phyloP scores from a whole-genome alignment of 2,329 filamentous ascomycete genomes.

The Xylaria sp. region DNA sequence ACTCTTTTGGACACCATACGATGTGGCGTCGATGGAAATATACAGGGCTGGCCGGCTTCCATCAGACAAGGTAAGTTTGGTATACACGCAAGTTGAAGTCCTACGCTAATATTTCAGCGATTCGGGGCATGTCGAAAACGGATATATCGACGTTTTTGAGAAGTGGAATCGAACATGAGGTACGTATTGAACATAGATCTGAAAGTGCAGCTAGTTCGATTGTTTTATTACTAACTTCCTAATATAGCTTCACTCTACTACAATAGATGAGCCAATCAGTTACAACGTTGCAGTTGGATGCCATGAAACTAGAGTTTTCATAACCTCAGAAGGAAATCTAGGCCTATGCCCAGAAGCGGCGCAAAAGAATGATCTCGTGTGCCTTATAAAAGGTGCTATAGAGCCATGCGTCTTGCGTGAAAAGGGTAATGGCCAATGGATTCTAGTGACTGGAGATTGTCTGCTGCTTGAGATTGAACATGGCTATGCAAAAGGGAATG shows the following conservation, averaged over 20 bases:
- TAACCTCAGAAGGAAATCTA: not conserved
- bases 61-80: not conserved
- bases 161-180: not conserved
- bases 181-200: not conserved
- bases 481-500: too few species aligned
- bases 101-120: not conserved
- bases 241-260: not conserved
- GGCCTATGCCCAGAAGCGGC: not conserved
- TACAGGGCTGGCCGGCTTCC: not conserved
- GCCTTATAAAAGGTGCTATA: conserved; percentile 13
- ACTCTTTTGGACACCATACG: not conserved
- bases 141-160: not conserved
- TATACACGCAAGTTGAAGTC: not conserved
- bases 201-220: not conserved
- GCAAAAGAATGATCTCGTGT: conserved; percentile 3
- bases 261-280: not conserved
- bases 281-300: not conserved
- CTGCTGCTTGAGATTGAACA: not conserved
- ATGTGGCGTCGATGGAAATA: not conserved
- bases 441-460: conserved; percentile 2
- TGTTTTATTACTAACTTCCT: not conserved
- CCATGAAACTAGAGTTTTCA: not conserved
- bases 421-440: not conserved
- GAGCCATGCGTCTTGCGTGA: conserved; percentile 15
- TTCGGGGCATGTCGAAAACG: not conserved